These are phyloP conservation scores for Sclerotinia nivalis DNA, from an alignment of 2,329 filamentous ascomycete species.

Conservation along the genomic window DNA sequence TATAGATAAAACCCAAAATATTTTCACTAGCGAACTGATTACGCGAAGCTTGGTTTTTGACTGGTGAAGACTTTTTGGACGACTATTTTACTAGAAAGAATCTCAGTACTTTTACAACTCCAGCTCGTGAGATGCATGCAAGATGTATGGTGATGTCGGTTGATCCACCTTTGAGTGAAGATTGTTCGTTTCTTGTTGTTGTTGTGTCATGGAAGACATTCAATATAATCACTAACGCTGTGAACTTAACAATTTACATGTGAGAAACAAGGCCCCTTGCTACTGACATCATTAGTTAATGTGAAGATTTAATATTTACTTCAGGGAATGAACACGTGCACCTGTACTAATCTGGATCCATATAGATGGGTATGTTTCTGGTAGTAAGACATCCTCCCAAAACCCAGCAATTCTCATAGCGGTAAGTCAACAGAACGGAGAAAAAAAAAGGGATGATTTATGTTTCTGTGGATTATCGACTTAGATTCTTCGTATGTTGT, in stretches of 20 bases:
- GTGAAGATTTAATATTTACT: too few relatives aligned
- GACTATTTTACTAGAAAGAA: not conserved
- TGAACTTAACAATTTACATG: too few relatives aligned
- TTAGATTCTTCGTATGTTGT: conserved; percentile 36
- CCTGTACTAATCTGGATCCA: conserved; percentile 8
- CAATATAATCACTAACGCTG: not conserved
- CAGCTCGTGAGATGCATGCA: not conserved
- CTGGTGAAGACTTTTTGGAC: not conserved
- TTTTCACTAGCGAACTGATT: not conserved
- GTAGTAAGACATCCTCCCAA: conserved; percentile 43
- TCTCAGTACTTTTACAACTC: not conserved
- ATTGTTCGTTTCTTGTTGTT: not conserved
- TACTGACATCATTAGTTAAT: not conserved
- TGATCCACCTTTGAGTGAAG: not conserved
- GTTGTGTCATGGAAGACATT: not conserved
- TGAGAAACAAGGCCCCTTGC: not conserved
- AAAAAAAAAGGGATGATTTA: conserved; percentile 42
- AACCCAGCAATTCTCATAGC: conserved; percentile 45
- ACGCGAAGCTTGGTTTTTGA: not conserved
- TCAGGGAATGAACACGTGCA: not conserved
- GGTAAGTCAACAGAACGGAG: conserved; percentile 29
- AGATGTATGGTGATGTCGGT: not conserved
- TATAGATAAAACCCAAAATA: not conserved
- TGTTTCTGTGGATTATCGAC: conserved; percentile 41
- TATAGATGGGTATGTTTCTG: conserved; percentile 48